Evolutionary conservation across 768 basidiomycete genomes (phyloP), one percentile per base, ranked within the genome.

Genomic region (Calocybe cyanea): DNA sequence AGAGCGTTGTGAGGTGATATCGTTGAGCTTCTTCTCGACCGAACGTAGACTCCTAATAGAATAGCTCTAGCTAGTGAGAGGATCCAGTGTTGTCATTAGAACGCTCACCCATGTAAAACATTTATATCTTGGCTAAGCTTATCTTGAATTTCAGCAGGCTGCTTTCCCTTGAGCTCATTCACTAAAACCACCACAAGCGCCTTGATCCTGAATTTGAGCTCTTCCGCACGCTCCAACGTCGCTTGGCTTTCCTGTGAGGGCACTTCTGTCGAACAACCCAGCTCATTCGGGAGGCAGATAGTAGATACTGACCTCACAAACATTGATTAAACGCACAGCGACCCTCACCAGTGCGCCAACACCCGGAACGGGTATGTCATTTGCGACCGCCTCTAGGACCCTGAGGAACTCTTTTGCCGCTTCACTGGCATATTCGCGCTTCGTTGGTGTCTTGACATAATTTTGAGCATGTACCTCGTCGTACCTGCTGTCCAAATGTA

Each of bases 161-260:
- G 41, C 45, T 46, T 50, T 23, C 41, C 49, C 21, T 50, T 50
- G 18, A n/a, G n/a, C n/a, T n/a, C n/a, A n/a, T n/a, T n/a, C n/a
- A n/a, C n/a, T n/a, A n/a, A n/a, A n/a, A n/a, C n/a, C n/a, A n/a
- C n/a, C n/a, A n/a, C n/a, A n/a, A n/a, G n/a, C n/a, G n/a, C n/a
- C n/a, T n/a, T n/a, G n/a, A n/a, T n/a, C n/a, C n/a, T n/a, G n/a
- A n/a, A n/a, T n/a, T n/a, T n/a, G n/a, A n/a, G n/a, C n/a, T 46
- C 49, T 11, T 46, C 34, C 6, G 49, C 49, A 3, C 44, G 41
- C 15, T 50, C 40, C 14, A 50, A 19, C n/a, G n/a, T n/a, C 2
- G 36, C 49, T 33, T 20, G 9, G 10, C 44, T 42, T 2, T 50
- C 44, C 49, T 50, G 31, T 8, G n/a, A 32, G 9, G 9, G 31